These are phyloP conservation scores for Aegilops umbellulata DNA, from an alignment of 176 grass and related monocot genomes.

Conservation along the genomic window DNA sequence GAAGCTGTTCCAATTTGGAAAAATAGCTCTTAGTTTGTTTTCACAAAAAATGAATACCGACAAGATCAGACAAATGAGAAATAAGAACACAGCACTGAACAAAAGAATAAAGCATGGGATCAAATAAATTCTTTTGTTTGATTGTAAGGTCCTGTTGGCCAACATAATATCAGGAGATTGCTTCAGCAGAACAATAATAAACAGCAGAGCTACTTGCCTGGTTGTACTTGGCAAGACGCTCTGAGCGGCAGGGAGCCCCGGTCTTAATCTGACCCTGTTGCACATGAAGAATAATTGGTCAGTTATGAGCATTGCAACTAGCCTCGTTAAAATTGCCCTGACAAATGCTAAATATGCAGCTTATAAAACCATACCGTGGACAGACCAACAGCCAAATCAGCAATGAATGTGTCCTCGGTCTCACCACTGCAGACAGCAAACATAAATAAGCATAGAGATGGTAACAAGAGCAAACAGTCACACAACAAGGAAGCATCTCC, in stretches of 20 bases:
- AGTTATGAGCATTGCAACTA: too few species aligned
- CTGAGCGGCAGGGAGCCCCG: slow-evolving; percentile 90
- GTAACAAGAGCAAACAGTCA: neutral
- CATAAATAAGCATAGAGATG: neutral
- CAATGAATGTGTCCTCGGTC: slow-evolving; percentile 95
- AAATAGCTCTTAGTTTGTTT: too few species aligned
- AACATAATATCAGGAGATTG: too few species aligned
- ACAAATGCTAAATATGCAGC: too few species aligned
- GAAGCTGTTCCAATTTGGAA: neutral
- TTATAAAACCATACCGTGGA: slow-evolving; percentile 49
- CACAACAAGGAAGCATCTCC: neutral
- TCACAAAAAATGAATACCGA: too few species aligned
- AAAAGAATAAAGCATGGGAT: too few species aligned
- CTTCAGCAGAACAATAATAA: neutral
- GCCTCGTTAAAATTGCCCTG: too few species aligned
- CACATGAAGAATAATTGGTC: neutral
- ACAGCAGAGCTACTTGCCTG: slow-evolving; percentile 38
- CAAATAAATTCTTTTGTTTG: too few species aligned
- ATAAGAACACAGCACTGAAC: too few species aligned
- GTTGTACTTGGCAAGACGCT: slow-evolving; percentile 96
- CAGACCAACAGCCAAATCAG: slow-evolving; percentile 85
- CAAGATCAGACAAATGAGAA: too few species aligned
- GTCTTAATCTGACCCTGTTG: slow-evolving; percentile 95
- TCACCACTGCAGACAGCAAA: slow-evolving; percentile 52
- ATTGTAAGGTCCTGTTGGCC: too few species aligned